Percentiles rank a stretch among this genome's conserved stretches.
Conservation (phyloP, 805 yeast species). For the Candida nonsorbophila region DNA sequence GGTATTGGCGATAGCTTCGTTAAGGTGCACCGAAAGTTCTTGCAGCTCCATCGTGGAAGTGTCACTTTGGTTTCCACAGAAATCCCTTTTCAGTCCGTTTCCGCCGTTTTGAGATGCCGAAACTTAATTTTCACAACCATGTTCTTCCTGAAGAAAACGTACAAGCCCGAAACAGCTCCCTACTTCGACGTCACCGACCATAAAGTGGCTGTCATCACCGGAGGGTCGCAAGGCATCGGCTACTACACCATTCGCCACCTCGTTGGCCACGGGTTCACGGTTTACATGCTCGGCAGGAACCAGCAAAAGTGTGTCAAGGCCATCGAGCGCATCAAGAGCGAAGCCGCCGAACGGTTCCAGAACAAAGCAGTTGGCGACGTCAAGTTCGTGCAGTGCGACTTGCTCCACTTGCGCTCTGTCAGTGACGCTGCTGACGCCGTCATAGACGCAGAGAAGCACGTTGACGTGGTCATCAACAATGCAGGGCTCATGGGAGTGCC, state of each 20-base stretch:
- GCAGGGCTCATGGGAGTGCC: slow-evolving; percentile 41
- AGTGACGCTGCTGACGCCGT: slow-evolving; percentile 21
- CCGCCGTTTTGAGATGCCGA: too few relatives aligned
- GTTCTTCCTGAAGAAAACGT: too few relatives aligned
- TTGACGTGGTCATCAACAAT: slow-evolving; percentile 32
- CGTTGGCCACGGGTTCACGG: slow-evolving; percentile 33
- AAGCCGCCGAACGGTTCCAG: slow-evolving; percentile 20
- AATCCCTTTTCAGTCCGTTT: too few relatives aligned
- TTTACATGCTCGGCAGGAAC: slow-evolving; percentile 33
- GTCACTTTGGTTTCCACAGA: too few relatives aligned
- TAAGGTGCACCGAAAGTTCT: too few relatives aligned
- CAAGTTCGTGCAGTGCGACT: slow-evolving; percentile 49
- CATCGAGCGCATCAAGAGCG: slow-evolving; percentile 24
- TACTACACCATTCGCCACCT: slow-evolving; percentile 35
- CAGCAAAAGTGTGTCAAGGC: slow-evolving; percentile 26
- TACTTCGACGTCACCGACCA: slow-evolving; percentile 18
- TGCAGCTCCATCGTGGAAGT: too few relatives aligned
- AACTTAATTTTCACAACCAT: too few relatives aligned
- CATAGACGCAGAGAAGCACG: slow-evolving; percentile 14
- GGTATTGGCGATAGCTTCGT: too few relatives aligned
- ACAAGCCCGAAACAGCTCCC: slow-evolving; percentile 5
- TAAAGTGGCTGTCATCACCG: slow-evolving; percentile 31
- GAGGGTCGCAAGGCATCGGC: slow-evolving; percentile 38
- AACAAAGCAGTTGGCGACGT: slow-evolving; percentile 44
- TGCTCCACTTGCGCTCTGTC: slow-evolving; percentile 33